These are phyloP conservation scores for Arthrobotrys conoides DNA, from an alignment of 2,329 filamentous ascomycete genomes.

Conservation along the genomic window DNA sequence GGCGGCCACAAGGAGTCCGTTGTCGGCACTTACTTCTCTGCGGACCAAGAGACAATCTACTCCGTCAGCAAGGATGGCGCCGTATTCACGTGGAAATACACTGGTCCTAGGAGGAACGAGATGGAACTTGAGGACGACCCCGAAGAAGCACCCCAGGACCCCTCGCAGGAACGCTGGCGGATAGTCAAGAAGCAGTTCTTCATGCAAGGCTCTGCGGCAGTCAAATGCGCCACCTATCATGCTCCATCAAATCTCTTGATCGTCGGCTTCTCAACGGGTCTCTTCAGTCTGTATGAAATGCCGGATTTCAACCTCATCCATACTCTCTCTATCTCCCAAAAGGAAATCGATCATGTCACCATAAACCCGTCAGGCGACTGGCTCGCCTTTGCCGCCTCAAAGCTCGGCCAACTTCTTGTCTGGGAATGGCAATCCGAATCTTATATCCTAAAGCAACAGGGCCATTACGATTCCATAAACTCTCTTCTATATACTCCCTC, in stretches of 20 bases:
- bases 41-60: constrained; percentile 88
- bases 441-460: constrained; percentile 98
- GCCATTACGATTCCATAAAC: constrained; percentile 97
- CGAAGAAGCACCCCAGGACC: constrained; percentile 74
- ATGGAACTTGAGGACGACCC: constrained; percentile 71
- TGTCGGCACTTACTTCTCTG: constrained; percentile 95
- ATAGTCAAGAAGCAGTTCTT: constrained; percentile 94
- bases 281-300: constrained; percentile 95
- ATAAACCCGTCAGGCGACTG: constrained; percentile 96
- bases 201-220: constrained; percentile 87
- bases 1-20: constrained; percentile 92
- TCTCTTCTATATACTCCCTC: constrained; percentile 92
- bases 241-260: constrained; percentile 90
- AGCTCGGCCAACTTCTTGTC: constrained; percentile 93
- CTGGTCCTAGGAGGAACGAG: constrained; percentile 71
- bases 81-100: constrained; percentile 91
- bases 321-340: constrained; percentile 92
- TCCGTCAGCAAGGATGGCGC: constrained; percentile 98
- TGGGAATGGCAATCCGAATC: constrained; percentile 99
- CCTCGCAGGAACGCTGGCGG: constrained; percentile 84
- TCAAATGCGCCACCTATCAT: constrained; percentile 93
- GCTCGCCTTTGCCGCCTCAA: constrained; percentile 96
- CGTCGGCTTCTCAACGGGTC: constrained; percentile 92
- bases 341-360: constrained; percentile 93
- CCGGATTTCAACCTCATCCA: constrained; percentile 97